Conservation (phyloP, 1,284 basidiomycete genomes). For the Hemileia vastatrix region DNA sequence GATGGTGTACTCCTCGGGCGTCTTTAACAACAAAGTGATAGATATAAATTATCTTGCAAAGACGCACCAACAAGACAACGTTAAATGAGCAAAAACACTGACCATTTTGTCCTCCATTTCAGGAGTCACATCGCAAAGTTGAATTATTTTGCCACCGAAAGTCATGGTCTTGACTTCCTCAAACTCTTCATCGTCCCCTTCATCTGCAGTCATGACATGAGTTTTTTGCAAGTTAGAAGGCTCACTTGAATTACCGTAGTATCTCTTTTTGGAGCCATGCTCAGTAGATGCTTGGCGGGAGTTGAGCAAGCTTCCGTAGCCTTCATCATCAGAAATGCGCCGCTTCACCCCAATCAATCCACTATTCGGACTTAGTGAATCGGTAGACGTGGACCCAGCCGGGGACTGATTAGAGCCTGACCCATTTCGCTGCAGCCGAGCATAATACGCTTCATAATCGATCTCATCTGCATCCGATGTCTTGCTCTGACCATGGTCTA, state of each 20-base stretch:
- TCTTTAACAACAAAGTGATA: not conserved
- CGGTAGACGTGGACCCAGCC: slow-evolving; percentile 1
- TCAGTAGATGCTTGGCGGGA: not conserved
- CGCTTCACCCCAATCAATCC: too few species aligned
- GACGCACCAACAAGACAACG: not conserved
- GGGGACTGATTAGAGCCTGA: not conserved
- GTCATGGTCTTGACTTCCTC: slow-evolving; percentile 3
- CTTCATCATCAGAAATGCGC: slow-evolving; percentile 5
- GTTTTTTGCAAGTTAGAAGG: not conserved
- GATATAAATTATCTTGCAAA: not conserved
- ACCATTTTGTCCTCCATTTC: slow-evolving; percentile 14
- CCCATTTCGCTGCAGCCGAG: slow-evolving; percentile 14
- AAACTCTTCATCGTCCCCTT: not conserved
- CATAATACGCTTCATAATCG: slow-evolving; percentile 21
- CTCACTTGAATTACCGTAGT: not conserved
- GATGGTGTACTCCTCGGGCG: slow-evolving; percentile 13
- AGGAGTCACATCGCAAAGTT: slow-evolving; percentile 9
- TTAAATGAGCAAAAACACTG: not conserved
- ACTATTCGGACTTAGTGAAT: too few species aligned
- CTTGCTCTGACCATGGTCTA: not conserved
- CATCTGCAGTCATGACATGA: not conserved
- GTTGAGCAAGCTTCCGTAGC: not conserved
- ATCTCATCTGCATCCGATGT: not conserved
- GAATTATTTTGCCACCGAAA: slow-evolving; percentile 18
- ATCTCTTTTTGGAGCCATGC: not conserved